Percentiles rank a stretch among this genome's conserved stretches.
phyloP scores from a whole-genome alignment of 2,329 filamentous ascomycete genomes.

The Trichoderma harzianum region DNA sequence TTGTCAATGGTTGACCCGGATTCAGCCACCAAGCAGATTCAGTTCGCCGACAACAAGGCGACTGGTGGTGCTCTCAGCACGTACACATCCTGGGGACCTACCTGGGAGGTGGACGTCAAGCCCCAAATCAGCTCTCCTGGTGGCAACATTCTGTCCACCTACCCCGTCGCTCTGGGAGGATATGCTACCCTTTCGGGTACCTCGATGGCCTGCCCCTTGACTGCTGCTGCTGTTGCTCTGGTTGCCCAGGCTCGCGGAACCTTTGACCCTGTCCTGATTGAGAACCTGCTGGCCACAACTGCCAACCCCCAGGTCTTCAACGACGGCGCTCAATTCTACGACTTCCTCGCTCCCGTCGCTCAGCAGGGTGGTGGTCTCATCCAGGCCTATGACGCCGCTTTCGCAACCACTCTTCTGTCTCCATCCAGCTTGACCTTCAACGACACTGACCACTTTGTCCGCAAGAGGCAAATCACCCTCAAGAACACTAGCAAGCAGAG shows the following conservation, averaged over 20 bases:
- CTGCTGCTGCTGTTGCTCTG: conserved; percentile 54
- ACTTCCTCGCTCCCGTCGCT: conserved; percentile 50
- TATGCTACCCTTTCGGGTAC: conserved; percentile 56
- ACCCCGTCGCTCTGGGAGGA: conserved; percentile 41
- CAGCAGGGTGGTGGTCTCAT: conserved; percentile 61
- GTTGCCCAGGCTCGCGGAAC: conserved; percentile 51
- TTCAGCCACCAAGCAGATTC: conserved; percentile 28
- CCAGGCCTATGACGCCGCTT: conserved; percentile 57
- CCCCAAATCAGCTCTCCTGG: conserved; percentile 56
- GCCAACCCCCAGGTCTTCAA: conserved; percentile 50
- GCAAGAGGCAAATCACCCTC: conserved; percentile 46
- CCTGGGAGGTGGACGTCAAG: conserved; percentile 55
- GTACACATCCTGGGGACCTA: conserved; percentile 60
- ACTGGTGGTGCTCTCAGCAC: conserved; percentile 51
- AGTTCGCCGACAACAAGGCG: conserved; percentile 34
- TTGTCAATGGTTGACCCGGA: conserved; percentile 43
- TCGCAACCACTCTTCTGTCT: conserved; percentile 50
- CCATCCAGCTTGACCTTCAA: conserved; percentile 61
- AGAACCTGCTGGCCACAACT: conserved; percentile 48
- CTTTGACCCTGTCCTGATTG: conserved; percentile 47
- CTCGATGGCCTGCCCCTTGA: conserved; percentile 58
- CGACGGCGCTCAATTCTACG: conserved; percentile 35
- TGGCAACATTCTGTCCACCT: conserved; percentile 58
- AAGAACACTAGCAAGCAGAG: conserved; percentile 49
- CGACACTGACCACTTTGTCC: conserved; percentile 57